Base-by-base conservation (phyloP, 2,329 filamentous ascomycete species). In the Exophiala alcalophila region DNA sequence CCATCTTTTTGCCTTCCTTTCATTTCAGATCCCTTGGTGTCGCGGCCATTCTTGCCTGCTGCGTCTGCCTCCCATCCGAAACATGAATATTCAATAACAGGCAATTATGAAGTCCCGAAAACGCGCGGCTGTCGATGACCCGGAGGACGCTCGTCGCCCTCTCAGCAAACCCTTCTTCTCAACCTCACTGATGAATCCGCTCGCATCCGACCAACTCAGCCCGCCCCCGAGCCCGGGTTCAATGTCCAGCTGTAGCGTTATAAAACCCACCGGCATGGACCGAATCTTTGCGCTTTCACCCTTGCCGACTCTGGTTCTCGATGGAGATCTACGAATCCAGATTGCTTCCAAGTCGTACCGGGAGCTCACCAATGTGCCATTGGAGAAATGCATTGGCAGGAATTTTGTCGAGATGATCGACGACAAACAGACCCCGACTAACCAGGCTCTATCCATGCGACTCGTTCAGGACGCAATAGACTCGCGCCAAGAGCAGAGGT, bases 331-430 rank as follows among this genome's bases (percentile, higher is more conserved):
- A 10, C 56, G 49, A n/a, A 53, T 70, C n/a, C 25, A 65, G 14
- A 58, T 71, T 36, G 64, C 69, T 3, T 76, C 72, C 3, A 60
- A 68, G 23, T 69, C 66, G 47, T 68, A 70, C 53, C 52, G 66
- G 15, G 41, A 52, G 4, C 49, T 66, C 15, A 67, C 63, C 31
- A 47, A 60, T 12, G 43, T 58, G 26, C 38, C 55, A 12, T 61
- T 65, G 31, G 59, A 65, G 4, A 53, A 63, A 18, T 53, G 68
- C 7, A 25, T 71, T 15, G 63, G 64, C 5, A 44, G 50, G 20
- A 63, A 59, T 42, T 61, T 72, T 21, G 60, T 68, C 50, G 63
- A 68, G n/a, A 40, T 72, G 15, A 52, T 67, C 15, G 56, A 61
- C 8, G 44, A 51, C 15, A 52, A 56, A 8, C 56, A 64, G 8